These are phyloP conservation scores for Tieghemiomyces parasiticus DNA, from an alignment of 192 early-diverging fungal genomes.

Conservation along the genomic window DNA sequence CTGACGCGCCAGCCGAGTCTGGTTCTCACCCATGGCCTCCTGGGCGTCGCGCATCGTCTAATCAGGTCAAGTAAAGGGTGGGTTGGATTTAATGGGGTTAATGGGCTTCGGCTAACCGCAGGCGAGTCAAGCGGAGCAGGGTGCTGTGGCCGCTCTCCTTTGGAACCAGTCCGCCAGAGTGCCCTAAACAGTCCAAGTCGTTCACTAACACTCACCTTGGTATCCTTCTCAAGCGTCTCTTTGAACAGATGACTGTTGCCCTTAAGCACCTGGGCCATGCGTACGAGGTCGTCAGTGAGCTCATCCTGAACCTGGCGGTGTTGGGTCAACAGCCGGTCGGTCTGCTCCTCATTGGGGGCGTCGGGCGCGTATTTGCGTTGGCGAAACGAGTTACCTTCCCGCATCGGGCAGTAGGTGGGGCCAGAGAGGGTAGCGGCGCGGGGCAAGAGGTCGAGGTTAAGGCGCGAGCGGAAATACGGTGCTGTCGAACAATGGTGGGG, in stretches of 20 bases:
- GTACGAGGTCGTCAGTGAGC: constrained; percentile 26
- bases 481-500: no score
- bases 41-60: constrained; percentile 25
- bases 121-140: no score
- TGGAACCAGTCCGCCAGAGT: no score
- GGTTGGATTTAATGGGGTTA: background rate
- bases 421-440: no score
- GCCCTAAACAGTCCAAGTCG: no score
- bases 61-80: background rate
- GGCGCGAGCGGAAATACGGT: no score
- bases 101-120: no score
- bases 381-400: background rate
- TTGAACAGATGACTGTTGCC: constrained; percentile 28
- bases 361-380: constrained; percentile 1
- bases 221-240: constrained; percentile 25
- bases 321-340: constrained; percentile 27
- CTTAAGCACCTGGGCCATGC: constrained; percentile 32
- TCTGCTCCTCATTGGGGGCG: background rate
- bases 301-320: constrained; percentile 34
- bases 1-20: constrained; percentile 20
- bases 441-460: no score
- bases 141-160: no score
- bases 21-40: constrained; percentile 19
- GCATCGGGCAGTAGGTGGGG: no score
- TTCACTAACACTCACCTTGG: constrained; percentile 20